phyloP scores from a whole-genome alignment of 352 stramenopile species.

The Globisporangium uncinulatum region DNA sequence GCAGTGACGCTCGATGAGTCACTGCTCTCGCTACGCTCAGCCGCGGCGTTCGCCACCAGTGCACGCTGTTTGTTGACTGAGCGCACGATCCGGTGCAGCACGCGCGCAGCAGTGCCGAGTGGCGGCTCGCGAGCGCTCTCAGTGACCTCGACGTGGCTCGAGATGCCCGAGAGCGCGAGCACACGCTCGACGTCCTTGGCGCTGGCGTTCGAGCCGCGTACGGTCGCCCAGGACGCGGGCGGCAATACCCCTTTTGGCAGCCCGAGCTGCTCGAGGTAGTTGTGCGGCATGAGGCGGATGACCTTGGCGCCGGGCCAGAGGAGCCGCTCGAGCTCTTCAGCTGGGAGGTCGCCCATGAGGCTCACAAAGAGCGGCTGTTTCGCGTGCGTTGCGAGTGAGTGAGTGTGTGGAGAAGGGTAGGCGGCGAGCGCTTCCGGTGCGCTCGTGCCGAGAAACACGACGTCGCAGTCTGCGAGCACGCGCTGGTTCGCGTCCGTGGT shows the following conservation, averaged over 20 bases:
- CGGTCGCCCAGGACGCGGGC: constrained; percentile 41
- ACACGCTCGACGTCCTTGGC: constrained; percentile 52
- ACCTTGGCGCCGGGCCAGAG: constrained; percentile 60
- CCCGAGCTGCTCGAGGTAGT: constrained; percentile 44
- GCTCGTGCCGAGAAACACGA: constrained; percentile 65
- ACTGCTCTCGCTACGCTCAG: constrained; percentile 4
- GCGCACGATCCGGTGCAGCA: constrained; percentile 28
- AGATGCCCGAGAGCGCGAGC: constrained; percentile 48
- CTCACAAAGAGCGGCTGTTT: constrained; percentile 62
- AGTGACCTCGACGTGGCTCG: constrained; percentile 35
- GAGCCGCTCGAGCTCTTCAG: constrained; percentile 45
- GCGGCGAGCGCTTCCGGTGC: constrained; percentile 36
- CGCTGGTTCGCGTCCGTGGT: constrained; percentile 50
- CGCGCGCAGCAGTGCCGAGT: constrained; percentile 15
- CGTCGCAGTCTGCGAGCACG: constrained; percentile 60
- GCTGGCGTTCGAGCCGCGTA: constrained; percentile 45
- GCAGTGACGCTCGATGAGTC: constrained; percentile 7
- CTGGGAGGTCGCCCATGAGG: constrained; percentile 58
- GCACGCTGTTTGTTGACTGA: constrained; percentile 26
- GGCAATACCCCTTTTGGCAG: constrained; percentile 48
- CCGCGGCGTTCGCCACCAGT: constrained; percentile 7
- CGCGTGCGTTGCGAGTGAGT: background rate
- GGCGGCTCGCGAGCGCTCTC: constrained; percentile 8
- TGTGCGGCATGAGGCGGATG: constrained; percentile 70
- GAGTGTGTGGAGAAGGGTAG: too few relatives aligned